A percentile compares a stretch with the other conserved stretches of the same genome.
phyloP scores from a whole-genome alignment of 2,329 filamentous ascomycete genomes.

The Dactylonectria macrodidyma region DNA sequence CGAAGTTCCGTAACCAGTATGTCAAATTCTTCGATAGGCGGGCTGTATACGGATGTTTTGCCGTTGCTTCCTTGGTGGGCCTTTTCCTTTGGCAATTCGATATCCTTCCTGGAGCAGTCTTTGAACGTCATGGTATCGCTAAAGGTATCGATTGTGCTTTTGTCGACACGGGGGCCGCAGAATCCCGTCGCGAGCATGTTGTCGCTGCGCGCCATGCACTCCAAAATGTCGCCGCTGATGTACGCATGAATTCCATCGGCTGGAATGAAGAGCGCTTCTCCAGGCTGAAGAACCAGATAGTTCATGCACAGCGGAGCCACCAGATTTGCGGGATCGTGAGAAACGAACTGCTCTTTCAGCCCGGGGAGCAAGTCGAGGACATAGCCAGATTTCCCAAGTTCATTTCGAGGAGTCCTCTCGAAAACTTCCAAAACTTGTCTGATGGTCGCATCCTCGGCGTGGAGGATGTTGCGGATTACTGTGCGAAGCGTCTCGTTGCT shows the following conservation, averaged over 20 bases:
- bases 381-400: conserved; percentile 64
- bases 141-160: background rate
- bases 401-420: background rate
- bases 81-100: background rate
- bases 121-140: background rate
- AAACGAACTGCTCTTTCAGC: conserved; percentile 75
- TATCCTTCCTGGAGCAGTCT: background rate
- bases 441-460: conserved; percentile 61
- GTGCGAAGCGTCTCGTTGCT: conserved; percentile 67
- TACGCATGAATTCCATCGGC: conserved; percentile 84
- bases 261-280: conserved; percentile 79
- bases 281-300: conserved; percentile 75
- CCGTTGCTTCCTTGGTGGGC: background rate
- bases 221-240: conserved; percentile 80
- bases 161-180: conserved; percentile 56
- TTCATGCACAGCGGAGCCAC: conserved; percentile 84
- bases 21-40: background rate
- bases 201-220: conserved; percentile 84
- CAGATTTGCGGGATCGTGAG: conserved; percentile 75
- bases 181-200: conserved; percentile 84
- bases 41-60: background rate
- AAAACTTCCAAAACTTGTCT: conserved; percentile 40
- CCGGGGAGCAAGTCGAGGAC: conserved; percentile 76
- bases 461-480: conserved; percentile 67
- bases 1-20: background rate